Percentiles rank a stretch among this genome's conserved stretches.
Evolutionary conservation across 2,329 filamentous ascomycete genomes (phyloP).

Genomic region (Fusarium sp.): DNA sequence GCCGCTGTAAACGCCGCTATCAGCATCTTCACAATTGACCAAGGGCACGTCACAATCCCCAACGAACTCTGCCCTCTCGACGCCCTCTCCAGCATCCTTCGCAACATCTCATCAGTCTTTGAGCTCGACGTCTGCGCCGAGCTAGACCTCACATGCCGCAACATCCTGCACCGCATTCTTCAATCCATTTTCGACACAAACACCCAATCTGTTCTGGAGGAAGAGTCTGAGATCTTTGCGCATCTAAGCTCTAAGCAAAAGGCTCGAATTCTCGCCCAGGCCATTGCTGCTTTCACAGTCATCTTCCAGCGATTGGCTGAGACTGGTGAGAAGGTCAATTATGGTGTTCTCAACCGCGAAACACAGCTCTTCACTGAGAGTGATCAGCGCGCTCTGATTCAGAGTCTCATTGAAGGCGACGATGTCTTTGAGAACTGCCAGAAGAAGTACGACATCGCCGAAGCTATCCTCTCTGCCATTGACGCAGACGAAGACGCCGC

Average conservation of each 20-base stretch:
- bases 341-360: constrained; percentile 43
- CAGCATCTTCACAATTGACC: constrained; percentile 37
- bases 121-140: constrained; percentile 38
- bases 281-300: constrained; percentile 39
- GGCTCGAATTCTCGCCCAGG: constrained; percentile 41
- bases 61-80: constrained; percentile 41
- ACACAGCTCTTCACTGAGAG: constrained; percentile 44
- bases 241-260: constrained; percentile 40
- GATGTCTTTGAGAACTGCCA: constrained; percentile 39
- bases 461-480: constrained; percentile 41
- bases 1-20: constrained; percentile 40
- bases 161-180: constrained; percentile 43
- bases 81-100: constrained; percentile 37
- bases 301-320: constrained; percentile 42
- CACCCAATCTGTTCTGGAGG: constrained; percentile 40
- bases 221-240: constrained; percentile 44
- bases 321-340: constrained; percentile 36
- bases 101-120: constrained; percentile 38
- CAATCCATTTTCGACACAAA: constrained; percentile 45
- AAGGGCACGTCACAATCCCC: constrained; percentile 40
- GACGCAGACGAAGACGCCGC: constrained; percentile 41
- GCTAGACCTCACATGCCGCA: constrained; percentile 40
- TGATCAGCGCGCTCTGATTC: constrained; percentile 42
- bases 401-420: constrained; percentile 41
- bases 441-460: constrained; percentile 33